phyloP scores from a whole-genome alignment of 73 alveolate genomes.

The Paramecium caudatum region DNA sequence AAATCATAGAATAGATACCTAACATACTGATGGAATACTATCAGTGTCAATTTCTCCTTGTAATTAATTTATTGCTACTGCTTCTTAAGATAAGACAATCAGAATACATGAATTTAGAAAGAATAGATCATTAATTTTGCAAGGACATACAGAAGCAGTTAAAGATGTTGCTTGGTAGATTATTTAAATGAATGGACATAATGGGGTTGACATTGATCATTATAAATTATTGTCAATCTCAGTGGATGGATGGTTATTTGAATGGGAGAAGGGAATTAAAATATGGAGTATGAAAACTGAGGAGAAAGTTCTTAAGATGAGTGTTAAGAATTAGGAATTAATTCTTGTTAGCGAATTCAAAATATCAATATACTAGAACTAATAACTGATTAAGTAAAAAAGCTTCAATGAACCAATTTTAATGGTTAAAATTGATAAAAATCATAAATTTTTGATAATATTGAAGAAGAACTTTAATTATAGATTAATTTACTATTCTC shows the following conservation, averaged over 20 bases:
- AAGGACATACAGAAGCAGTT: neutral
- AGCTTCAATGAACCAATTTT: neutral
- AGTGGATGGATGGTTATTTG: conserved; percentile 4
- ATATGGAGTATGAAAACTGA: neutral
- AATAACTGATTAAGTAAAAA: neutral
- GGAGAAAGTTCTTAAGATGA: neutral
- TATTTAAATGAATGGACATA: neutral
- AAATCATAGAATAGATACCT: neutral
- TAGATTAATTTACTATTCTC: neutral
- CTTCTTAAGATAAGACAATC: conserved; percentile 25
- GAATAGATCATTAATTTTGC: neutral
- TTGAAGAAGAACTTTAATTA: neutral
- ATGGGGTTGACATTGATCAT: neutral
- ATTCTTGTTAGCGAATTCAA: neutral
- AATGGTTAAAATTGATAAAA: neutral
- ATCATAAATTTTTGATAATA: neutral
- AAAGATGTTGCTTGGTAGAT: neutral
- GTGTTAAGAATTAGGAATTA: neutral
- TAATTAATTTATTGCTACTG: conserved; percentile 4
- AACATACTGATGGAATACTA: neutral
- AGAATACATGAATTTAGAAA: neutral
- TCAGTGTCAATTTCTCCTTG: conserved; percentile 57
- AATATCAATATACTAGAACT: neutral
- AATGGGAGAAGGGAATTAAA: conserved; percentile 5
- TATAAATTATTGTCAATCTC: neutral